phyloP scores from a whole-genome alignment of 2,329 filamentous ascomycete species.

The Trichoderma aggressivum region DNA sequence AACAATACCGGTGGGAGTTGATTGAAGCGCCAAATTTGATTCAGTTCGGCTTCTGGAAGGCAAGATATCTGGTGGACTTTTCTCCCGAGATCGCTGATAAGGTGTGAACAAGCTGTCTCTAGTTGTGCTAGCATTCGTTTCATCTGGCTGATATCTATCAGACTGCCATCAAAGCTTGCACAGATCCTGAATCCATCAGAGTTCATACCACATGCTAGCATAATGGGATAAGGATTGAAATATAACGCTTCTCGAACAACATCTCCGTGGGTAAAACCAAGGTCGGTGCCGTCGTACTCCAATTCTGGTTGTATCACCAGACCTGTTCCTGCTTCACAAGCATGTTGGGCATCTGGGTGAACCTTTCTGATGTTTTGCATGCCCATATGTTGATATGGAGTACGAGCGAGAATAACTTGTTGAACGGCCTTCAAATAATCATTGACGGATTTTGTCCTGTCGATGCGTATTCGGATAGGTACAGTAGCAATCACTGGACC shows the following conservation, averaged over 20 bases:
- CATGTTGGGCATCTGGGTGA: conserved; percentile 12
- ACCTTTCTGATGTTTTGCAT: conserved; percentile 23
- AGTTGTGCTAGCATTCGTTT: background rate
- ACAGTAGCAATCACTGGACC: conserved; percentile 32
- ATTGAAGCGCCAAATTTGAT: background rate
- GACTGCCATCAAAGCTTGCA: background rate
- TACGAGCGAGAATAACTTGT: conserved; percentile 23
- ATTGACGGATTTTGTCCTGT: conserved; percentile 8
- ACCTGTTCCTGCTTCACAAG: conserved; percentile 15
- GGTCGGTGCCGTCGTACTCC: background rate
- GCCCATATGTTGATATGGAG: conserved; percentile 22
- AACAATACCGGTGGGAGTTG: background rate
- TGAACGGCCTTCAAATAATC: conserved; percentile 26
- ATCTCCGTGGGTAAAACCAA: background rate
- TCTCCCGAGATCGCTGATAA: background rate
- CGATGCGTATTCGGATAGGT: conserved; percentile 24
- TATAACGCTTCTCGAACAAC: background rate
- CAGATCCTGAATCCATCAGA: background rate
- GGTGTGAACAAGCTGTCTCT: background rate
- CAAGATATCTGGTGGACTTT: background rate
- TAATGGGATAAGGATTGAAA: conserved; percentile 3
- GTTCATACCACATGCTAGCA: background rate
- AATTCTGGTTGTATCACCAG: conserved; percentile 16
- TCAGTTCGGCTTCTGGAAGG: background rate
- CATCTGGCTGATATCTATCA: background rate